These are phyloP conservation scores for Lasiodiplodia theobromae DNA, from an alignment of 2,329 filamentous ascomycete species.

Conservation along the genomic window DNA sequence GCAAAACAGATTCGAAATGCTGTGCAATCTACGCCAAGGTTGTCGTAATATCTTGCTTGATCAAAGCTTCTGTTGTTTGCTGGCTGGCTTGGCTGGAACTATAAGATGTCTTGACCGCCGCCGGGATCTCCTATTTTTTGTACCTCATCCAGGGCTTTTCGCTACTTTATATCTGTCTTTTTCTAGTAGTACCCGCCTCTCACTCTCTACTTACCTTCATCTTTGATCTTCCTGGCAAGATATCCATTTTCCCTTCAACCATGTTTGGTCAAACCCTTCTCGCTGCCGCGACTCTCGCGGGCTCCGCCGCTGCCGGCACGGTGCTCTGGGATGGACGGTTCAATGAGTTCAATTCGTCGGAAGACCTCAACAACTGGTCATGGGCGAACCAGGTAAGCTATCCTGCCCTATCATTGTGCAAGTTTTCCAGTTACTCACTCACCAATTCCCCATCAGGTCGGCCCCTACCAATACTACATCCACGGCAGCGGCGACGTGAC, in stretches of 20 bases:
- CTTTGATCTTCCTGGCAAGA: neutral
- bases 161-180: neutral
- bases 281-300: neutral
- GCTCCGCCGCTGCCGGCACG: conserved; percentile 43
- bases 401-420: neutral
- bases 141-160: neutral
- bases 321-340: conserved; percentile 72
- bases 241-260: neutral
- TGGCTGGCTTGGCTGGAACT: neutral
- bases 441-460: conserved; percentile 52
- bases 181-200: neutral
- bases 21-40: conserved; percentile 3
- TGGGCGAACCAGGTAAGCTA: conserved; percentile 14
- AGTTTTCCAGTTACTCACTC: neutral
- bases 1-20: neutral
- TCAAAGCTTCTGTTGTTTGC: neutral
- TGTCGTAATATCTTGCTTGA: neutral
- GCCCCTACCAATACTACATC: conserved; percentile 78
- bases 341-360: conserved; percentile 63
- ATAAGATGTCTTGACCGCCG: conserved; percentile 12
- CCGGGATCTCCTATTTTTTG: neutral
- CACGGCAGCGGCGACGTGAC: conserved; percentile 66
- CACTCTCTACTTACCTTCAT: neutral
- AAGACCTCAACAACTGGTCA: conserved; percentile 62
- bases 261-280: conserved; percentile 23